Base-by-base conservation (phyloP, 208 protist species). In the Histomonas meleagridis region DNA sequence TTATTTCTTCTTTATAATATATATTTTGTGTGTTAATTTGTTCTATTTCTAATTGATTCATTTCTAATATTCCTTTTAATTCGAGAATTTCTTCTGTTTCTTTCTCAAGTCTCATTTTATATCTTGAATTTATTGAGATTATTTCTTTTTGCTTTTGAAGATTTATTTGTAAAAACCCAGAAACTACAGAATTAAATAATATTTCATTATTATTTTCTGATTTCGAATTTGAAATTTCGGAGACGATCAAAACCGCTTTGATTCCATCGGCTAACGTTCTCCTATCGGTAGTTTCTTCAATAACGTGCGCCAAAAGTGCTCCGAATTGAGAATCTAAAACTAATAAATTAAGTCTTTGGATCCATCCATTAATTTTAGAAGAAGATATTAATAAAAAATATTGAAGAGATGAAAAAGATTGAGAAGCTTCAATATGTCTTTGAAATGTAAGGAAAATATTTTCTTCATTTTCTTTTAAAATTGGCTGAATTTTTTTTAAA, bases 401-500 rank as follows among this genome's bases (percentile, higher is more conserved):
- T 38, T n/a, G 14, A 1, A 86, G 16, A 53, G 76, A 86, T 26
- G 46, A 4, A 28, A 38, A 86, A 21, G 76, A 48, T 16, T 40
- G 10, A 43, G 18, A 57, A 16, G 76, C 51, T 49, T 86, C 76
- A 21, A 86, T 86, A 7, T 40, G 23, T 9, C 76, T 43, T 49
- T 86, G 76, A 55, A 86, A 86, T 21, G 76, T 46, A 86, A 86
- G 46, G 26, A 86, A 86, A 55, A 86, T 40, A 26, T 46, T 32
- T 55, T 86, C 76, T 55, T 86, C 76, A 49, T 53, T 51, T 26
- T 10, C 18, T 26, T 55, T 14, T 86, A 86, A 86, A 55, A 57
- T 21, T 18, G 40, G 18, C 55, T 86, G 51, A 38, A 86, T 35
- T 32, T 5, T 53, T 26, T 55, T 28, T n/a, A 86, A 32, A 32